Evolutionary conservation across 768 basidiomycete species (phyloP).

Genomic region (Rossbeevera mucosa): DNA sequence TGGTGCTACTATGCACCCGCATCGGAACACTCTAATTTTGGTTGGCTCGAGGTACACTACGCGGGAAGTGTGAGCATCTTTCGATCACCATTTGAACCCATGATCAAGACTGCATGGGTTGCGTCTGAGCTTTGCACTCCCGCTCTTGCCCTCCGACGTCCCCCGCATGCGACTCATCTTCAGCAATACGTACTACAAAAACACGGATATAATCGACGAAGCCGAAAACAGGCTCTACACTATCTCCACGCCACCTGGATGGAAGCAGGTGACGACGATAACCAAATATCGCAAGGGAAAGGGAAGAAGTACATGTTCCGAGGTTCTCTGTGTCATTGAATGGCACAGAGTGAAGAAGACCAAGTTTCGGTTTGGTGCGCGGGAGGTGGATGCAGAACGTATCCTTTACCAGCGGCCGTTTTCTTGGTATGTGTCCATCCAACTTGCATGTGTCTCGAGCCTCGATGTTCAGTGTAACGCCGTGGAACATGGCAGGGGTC

Average conservation of each 20-base stretch:
- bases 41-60: neutral
- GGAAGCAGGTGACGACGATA: slow-evolving; percentile 13
- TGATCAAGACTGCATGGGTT: neutral
- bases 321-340: slow-evolving; percentile 28
- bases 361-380: slow-evolving; percentile 22
- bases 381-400: slow-evolving; percentile 17
- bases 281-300: slow-evolving; percentile 2
- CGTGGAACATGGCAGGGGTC: slow-evolving; percentile 13
- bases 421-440: slow-evolving; percentile 7
- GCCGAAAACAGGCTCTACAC: slow-evolving; percentile 18
- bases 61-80: slow-evolving; percentile 1
- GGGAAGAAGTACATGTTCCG: neutral
- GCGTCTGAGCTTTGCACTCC: neutral
- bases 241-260: slow-evolving; percentile 12
- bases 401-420: slow-evolving; percentile 12
- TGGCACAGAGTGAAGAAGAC: slow-evolving; percentile 26
- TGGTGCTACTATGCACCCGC: neutral
- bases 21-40: slow-evolving; percentile 8
- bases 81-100: neutral
- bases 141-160: neutral
- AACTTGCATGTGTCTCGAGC: neutral
- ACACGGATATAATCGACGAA: slow-evolving; percentile 18
- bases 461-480: neutral
- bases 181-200: slow-evolving; percentile 11
- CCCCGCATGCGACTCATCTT: slow-evolving; percentile 15